Base-by-base conservation (phyloP, 2,329 filamentous ascomycete species). In the Colletotrichum echinochloae region DNA sequence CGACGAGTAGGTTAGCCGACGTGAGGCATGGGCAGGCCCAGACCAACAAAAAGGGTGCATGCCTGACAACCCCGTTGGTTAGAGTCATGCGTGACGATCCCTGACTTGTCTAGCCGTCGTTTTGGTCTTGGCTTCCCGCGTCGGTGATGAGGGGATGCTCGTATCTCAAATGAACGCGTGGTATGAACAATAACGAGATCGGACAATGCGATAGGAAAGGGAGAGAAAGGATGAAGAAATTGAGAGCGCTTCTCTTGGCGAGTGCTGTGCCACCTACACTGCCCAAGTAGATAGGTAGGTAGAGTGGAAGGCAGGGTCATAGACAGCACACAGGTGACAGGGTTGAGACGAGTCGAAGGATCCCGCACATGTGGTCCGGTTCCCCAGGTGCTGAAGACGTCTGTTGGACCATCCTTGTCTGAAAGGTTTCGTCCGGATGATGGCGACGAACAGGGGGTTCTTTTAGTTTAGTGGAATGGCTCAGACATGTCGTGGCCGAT, bases 1-100 rank as follows among this genome's bases (percentile, higher is more conserved):
- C 49, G 56, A 65, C 41, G 55, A 51, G 56, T 51, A 49, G 51
- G 51, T 57, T 57, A 70, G 64, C 56, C 67, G 57, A 70, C 56
- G 46, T 14, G 56, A 66, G 30, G 57, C 56, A 57, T 39, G 33
- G 60, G 26, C 54, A 33, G 8, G 12, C 54, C 55, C 18, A 30
- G 51, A 51, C 41, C 35, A 65, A 56, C 2, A 23, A 46, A 26
- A 26, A 49, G 23, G 26, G 16, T 41, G 44, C 52, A 57, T 57
- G 49, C 39, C 60, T 57, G 51, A 30, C 41, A 52, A 30, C 14
- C 37, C 49, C 30, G 54, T 59, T 64, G 59, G 65, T 20, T 23
- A 64, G 51, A 67, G 59, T 67, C 65, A 64, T 67, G 59, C 49
- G 35, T 33, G 33, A 52, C 39, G 52, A 44, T 39, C 14, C 33